A percentile compares a stretch with the other conserved stretches of the same genome.
These are phyloP conservation scores for Ogataea dorogensis DNA, from an alignment of 805 yeast genomes.

Conservation along the genomic window DNA sequence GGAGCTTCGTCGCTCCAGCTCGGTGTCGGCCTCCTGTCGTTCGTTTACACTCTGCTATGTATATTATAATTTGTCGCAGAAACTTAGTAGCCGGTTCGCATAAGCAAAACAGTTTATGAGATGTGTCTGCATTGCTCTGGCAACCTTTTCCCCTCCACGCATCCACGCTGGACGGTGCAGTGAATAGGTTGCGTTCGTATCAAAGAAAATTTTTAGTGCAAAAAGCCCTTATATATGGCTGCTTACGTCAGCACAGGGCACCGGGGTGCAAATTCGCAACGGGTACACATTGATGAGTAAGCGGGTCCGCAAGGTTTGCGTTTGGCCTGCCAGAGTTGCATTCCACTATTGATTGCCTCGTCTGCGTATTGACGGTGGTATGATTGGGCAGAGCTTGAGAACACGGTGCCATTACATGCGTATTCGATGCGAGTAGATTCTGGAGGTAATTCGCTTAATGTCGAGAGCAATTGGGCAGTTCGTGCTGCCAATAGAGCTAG, in stretches of 20 bases:
- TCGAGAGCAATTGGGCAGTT: slow-evolving; percentile 41
- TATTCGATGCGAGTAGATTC: slow-evolving; percentile 47
- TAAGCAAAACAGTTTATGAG: slow-evolving; percentile 36
- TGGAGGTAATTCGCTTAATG: slow-evolving; percentile 22
- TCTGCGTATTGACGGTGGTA: slow-evolving; percentile 37
- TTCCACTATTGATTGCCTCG: slow-evolving; percentile 33
- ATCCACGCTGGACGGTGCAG: slow-evolving; percentile 41
- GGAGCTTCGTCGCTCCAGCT: slow-evolving; percentile 17
- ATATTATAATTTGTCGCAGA: slow-evolving; percentile 27
- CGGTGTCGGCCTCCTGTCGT: slow-evolving; percentile 15
- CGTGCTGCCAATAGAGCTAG: slow-evolving; percentile 55
- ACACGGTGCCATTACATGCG: slow-evolving; percentile 43
- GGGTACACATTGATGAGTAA: slow-evolving; percentile 43
- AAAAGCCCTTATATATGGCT: slow-evolving; percentile 1
- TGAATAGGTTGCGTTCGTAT: slow-evolving; percentile 46
- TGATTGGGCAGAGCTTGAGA: slow-evolving; percentile 40
- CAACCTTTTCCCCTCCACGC: slow-evolving; percentile 48
- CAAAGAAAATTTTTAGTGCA: slow-evolving; percentile 20
- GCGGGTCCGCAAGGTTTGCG: slow-evolving; percentile 48
- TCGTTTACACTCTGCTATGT: slow-evolving; percentile 13
- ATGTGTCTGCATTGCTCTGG: slow-evolving; percentile 36
- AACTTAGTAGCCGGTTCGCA: slow-evolving; percentile 41
- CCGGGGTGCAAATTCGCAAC: slow-evolving; percentile 50
- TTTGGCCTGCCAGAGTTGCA: slow-evolving; percentile 58
- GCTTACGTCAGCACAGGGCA: slow-evolving; percentile 28